Percentiles rank a stretch among this genome's conserved stretches.
phyloP scores from a whole-genome alignment of 345 rosid species.

The Arabidopsis thaliana region DNA sequence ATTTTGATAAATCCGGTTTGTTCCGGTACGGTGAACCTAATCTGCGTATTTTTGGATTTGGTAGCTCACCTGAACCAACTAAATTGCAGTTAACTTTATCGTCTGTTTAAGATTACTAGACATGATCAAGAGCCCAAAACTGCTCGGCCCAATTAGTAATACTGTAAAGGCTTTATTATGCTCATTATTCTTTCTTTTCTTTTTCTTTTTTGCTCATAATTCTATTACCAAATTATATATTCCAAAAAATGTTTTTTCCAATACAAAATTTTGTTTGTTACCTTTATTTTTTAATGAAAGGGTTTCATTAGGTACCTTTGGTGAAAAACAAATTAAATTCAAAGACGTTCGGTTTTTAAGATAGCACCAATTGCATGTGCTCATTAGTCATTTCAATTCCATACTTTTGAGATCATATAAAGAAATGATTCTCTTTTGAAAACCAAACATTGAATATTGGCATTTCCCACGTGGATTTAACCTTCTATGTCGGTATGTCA shows the following conservation, averaged over 20 bases:
- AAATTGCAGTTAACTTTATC: not conserved
- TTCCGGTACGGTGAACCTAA: not conserved
- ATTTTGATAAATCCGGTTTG: not conserved
- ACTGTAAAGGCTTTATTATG: not conserved
- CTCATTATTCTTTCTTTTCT: no score
- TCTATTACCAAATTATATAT: no score
- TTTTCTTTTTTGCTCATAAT: not conserved
- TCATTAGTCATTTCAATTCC: conserved; percentile 1
- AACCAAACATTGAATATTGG: conserved; percentile 5
- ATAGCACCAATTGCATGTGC: conserved; percentile 1
- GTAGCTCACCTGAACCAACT: not conserved
- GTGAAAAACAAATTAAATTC: not conserved
- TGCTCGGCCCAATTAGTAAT: not conserved
- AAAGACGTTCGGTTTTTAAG: not conserved
- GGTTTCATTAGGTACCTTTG: not conserved
- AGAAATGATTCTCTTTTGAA: conserved; percentile 8
- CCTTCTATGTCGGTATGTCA: not conserved
- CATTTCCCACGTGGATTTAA: conserved; percentile 10
- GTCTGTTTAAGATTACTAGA: not conserved
- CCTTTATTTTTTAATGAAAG: no score
- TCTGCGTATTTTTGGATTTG: not conserved
- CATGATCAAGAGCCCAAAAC: not conserved
- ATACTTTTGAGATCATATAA: not conserved
- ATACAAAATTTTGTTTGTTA: no score
- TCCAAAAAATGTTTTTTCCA: not conserved